A percentile compares a stretch with the other conserved stretches of the same genome.
phyloP scores from a whole-genome alignment of 495 filamentous ascomycete species.

The Xylaria castorea region DNA sequence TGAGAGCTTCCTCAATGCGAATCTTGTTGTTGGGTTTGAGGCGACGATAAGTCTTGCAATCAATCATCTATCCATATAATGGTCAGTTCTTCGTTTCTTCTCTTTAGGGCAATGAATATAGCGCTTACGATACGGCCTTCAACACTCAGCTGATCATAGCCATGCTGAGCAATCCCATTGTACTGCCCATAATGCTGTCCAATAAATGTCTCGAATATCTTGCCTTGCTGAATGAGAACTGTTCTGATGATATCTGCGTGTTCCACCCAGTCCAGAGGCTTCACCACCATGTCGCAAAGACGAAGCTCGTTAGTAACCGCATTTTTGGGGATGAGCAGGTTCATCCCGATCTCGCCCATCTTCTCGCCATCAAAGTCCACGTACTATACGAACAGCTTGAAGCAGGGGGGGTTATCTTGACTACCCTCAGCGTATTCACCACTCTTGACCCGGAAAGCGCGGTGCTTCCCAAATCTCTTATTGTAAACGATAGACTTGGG shows the following conservation, averaged over 20 bases:
- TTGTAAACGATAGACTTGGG: conserved; percentile 37
- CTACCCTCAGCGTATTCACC: conserved; percentile 32
- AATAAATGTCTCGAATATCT: conserved; percentile 35
- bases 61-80: conserved; percentile 43
- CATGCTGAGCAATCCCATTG: background rate
- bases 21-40: conserved; percentile 39
- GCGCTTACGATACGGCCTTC: background rate
- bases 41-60: conserved; percentile 44
- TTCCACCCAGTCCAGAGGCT: conserved; percentile 40
- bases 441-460: conserved; percentile 39
- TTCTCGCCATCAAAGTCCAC: conserved; percentile 47
- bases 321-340: conserved; percentile 39
- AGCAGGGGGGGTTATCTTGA: conserved; percentile 12
- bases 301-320: conserved; percentile 26
- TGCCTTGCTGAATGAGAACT: conserved; percentile 40
- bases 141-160: background rate
- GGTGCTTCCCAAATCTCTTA: conserved; percentile 37
- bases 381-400: conserved; percentile 30
- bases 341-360: conserved; percentile 34
- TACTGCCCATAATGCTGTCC: background rate
- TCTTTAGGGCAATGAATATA: background rate
- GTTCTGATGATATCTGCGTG: conserved; percentile 29
- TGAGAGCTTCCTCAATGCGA: conserved; percentile 3
- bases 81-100: background rate
- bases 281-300: conserved; percentile 34